A percentile compares a stretch with the other conserved stretches of the same genome.
phyloP scores from a whole-genome alignment of 1,139 yeast species.

The Geotrichum histeridarum region DNA sequence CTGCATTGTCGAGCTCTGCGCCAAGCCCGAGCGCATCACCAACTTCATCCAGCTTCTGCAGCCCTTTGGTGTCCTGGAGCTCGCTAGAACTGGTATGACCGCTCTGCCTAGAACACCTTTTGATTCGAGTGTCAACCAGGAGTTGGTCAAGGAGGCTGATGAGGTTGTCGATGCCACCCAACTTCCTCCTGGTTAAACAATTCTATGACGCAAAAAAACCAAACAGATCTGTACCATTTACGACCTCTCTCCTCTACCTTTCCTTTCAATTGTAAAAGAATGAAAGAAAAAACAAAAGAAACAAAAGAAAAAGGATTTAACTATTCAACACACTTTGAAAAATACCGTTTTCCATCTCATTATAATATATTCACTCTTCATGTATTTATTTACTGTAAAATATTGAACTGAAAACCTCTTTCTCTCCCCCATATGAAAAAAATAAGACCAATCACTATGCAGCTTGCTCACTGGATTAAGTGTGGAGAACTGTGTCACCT shows the following conservation, averaged over 20 bases:
- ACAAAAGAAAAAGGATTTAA: neutral
- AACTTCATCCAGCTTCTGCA: conserved; percentile 83
- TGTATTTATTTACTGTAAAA: conserved; percentile 4
- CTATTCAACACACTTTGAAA: neutral
- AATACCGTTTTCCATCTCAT: neutral
- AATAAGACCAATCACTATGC: neutral
- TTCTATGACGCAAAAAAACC: neutral
- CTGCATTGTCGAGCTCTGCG: conserved; percentile 88
- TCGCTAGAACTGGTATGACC: conserved; percentile 98
- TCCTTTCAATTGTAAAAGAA: neutral
- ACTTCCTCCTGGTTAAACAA: conserved; percentile 81
- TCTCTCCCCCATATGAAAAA: neutral
- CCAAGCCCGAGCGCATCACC: conserved; percentile 85
- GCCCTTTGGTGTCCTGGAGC: conserved; percentile 93
- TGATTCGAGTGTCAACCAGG: conserved; percentile 46
- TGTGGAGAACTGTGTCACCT: conserved; percentile 24
- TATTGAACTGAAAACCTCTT: neutral
- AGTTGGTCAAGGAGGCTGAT: conserved; percentile 54
- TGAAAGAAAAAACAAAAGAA: neutral
- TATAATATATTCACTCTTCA: neutral
- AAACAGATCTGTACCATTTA: neutral
- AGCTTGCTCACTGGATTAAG: neutral
- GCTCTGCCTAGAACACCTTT: conserved; percentile 95
- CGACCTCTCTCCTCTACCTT: no score
- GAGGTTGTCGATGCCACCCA: conserved; percentile 45